A percentile compares a stretch with the other conserved stretches of the same genome.
phyloP scores from a whole-genome alignment of 2,329 filamentous ascomycete genomes.

The Fusarium sp. region DNA sequence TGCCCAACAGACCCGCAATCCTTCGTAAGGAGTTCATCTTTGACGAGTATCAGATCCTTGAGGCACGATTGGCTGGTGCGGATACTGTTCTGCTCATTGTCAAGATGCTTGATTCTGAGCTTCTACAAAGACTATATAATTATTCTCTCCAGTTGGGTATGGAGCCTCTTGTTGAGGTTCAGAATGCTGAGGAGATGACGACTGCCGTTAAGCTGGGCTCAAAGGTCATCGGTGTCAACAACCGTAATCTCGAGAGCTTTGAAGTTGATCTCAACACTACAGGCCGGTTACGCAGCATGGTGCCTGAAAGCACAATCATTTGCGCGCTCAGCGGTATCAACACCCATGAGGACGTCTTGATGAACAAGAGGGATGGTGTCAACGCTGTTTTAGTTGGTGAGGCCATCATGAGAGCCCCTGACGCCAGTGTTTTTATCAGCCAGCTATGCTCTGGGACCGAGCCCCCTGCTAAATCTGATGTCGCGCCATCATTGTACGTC shows the following conservation, averaged over 20 bases:
- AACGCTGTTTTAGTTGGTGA: constrained; percentile 95
- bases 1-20: constrained; percentile 92
- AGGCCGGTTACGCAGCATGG: constrained; percentile 85
- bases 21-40: constrained; percentile 98
- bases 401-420: constrained; percentile 89
- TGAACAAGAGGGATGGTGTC: constrained; percentile 89
- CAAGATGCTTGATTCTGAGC: constrained; percentile 88
- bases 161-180: constrained; percentile 97
- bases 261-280: constrained; percentile 96
- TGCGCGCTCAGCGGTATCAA: constrained; percentile 96
- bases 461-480: constrained; percentile 48
- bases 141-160: constrained; percentile 93
- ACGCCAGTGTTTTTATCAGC: constrained; percentile 84
- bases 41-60: constrained; percentile 97
- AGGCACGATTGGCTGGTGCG: constrained; percentile 90
- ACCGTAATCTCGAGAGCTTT: constrained; percentile 94
- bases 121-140: constrained; percentile 81
- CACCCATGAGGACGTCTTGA: constrained; percentile 84
- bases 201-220: constrained; percentile 86
- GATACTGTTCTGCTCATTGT: constrained; percentile 96
- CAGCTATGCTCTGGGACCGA: constrained; percentile 76
- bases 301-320: constrained; percentile 85
- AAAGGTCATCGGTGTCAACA: constrained; percentile 96
- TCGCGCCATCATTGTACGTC: constrained; percentile 69
- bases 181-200: constrained; percentile 92